Conservation (phyloP, 2,329 filamentous ascomycete genomes). For the Diaporthe batatas region DNA sequence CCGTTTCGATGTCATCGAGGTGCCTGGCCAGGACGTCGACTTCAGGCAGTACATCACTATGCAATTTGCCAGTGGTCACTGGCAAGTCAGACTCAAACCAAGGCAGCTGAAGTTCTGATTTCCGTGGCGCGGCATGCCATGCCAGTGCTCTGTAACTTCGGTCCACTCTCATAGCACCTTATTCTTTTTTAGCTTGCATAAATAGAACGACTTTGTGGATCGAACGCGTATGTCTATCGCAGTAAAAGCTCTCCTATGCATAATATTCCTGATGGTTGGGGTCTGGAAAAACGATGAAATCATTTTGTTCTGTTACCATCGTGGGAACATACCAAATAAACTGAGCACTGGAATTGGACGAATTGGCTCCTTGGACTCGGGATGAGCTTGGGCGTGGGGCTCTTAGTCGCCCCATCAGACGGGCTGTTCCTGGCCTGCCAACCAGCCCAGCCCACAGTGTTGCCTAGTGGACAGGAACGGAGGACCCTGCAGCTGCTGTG, state of each 20-base stretch:
- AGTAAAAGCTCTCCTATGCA: neutral
- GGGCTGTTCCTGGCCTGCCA: no score
- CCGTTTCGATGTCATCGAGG: slow-evolving; percentile 45
- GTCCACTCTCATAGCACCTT: neutral
- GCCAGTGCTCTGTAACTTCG: no score
- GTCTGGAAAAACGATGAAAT: neutral
- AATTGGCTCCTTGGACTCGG: no score
- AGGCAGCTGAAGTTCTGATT: slow-evolving; percentile 13
- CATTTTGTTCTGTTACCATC: neutral
- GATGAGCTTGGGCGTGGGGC: no score
- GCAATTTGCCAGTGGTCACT: slow-evolving; percentile 48
- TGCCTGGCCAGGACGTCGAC: slow-evolving; percentile 45
- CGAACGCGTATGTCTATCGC: neutral
- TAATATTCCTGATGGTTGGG: neutral
- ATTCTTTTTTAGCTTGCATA: neutral
- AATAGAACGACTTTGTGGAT: neutral
- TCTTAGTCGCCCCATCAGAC: no score
- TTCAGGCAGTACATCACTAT: slow-evolving; percentile 47
- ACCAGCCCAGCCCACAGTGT: no score
- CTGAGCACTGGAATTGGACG: no score
- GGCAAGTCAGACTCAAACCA: slow-evolving; percentile 40
- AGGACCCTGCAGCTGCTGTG: no score
- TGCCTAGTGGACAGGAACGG: no score
- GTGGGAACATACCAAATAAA: neutral
- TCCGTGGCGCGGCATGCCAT: neutral